phyloP scores from a whole-genome alignment of 176 grass and related monocot genomes.

The Aegilops tauschii region DNA sequence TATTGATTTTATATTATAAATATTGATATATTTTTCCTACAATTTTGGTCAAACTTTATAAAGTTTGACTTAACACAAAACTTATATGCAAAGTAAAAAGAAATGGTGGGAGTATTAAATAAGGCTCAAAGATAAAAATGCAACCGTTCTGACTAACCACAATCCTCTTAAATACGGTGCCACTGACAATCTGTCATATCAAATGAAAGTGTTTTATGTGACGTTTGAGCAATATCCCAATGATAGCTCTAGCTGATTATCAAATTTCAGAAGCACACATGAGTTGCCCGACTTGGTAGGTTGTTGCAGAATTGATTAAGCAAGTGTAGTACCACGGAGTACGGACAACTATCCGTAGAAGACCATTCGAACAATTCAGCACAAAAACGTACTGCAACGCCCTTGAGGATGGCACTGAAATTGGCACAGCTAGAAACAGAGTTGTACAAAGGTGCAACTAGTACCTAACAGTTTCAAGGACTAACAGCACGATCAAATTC shows the following conservation, averaged over 20 bases:
- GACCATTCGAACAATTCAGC: not conserved
- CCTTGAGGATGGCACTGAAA: not conserved
- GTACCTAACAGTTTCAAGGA: not conserved
- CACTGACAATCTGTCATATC: not conserved
- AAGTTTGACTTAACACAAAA: too few relatives aligned
- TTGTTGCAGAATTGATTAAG: constrained; percentile 13
- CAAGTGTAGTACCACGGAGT: not conserved
- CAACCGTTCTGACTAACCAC: not conserved
- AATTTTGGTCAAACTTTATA: too few relatives aligned
- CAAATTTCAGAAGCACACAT: not conserved
- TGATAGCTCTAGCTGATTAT: not conserved
- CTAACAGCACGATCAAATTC: not conserved
- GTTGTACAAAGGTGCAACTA: not conserved
- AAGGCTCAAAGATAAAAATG: not conserved
- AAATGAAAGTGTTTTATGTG: not conserved
- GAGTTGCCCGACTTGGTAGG: not conserved
- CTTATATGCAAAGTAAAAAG: too few relatives aligned
- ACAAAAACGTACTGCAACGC: not conserved
- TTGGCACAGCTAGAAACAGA: not conserved
- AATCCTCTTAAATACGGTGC: not conserved
- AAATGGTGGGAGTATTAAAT: not conserved
- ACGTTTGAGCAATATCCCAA: constrained; percentile 2
- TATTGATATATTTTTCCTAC: too few relatives aligned
- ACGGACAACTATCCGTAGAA: not conserved
- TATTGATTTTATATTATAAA: too few relatives aligned